These are phyloP conservation scores for Gryganskiella cystojenkinii DNA, from an alignment of 192 early-diverging fungal species.

Conservation along the genomic window DNA sequence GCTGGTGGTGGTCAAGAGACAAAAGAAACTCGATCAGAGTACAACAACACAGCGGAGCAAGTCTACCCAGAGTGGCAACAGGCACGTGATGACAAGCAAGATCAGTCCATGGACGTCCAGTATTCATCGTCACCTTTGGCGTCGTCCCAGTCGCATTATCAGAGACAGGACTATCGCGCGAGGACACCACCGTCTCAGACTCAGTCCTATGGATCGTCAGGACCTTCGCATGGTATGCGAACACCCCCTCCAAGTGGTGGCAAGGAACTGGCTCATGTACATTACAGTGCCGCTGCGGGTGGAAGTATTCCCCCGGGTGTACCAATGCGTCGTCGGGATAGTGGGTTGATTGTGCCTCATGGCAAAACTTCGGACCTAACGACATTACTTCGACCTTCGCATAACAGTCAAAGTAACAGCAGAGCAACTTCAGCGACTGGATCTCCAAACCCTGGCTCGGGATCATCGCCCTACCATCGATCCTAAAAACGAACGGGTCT, in stretches of 20 bases:
- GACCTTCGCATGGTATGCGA: conserved; percentile 29
- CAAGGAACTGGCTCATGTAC: conserved; percentile 22
- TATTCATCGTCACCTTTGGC: conserved; percentile 1
- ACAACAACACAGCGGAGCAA: conserved; percentile 10
- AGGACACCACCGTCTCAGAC: not conserved
- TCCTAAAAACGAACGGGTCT: not conserved
- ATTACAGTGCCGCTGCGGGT: too few relatives aligned
- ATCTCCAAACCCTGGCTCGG: not conserved
- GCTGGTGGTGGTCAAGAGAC: not conserved
- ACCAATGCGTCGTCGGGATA: conserved; percentile 12
- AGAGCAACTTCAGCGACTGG: not conserved
- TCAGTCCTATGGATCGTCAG: not conserved
- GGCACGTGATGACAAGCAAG: conserved; percentile 27
- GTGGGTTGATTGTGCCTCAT: conserved; percentile 7
- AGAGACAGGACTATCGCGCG: not conserved
- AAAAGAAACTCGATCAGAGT: conserved; percentile 16
- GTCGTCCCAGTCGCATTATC: not conserved
- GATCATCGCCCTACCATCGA: conserved; percentile 11
- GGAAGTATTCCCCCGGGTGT: not conserved
- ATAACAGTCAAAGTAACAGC: not conserved
- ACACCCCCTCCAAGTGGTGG: conserved; percentile 47
- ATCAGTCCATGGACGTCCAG: conserved; percentile 2
- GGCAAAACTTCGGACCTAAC: conserved; percentile 16
- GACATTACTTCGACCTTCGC: conserved; percentile 17
- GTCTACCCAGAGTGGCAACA: conserved; percentile 27